Conservation (phyloP, 192 early-diverging fungal species). For the Allomyces macrogynus region DNA sequence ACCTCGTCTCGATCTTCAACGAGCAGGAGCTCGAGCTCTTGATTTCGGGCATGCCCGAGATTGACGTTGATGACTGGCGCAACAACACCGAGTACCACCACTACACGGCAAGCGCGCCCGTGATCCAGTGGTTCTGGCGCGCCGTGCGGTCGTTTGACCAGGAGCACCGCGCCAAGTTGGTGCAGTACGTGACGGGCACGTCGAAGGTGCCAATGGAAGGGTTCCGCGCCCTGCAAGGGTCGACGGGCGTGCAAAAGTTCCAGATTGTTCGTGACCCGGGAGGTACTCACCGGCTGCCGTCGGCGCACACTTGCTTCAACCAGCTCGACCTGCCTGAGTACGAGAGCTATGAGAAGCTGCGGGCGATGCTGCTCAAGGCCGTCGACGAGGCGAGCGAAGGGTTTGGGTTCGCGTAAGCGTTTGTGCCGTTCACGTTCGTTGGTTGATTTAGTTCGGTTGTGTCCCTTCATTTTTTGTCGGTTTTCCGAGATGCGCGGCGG, state of each 20-base stretch:
- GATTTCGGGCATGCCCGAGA: slow-evolving; percentile 94
- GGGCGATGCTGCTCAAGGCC: slow-evolving; percentile 59
- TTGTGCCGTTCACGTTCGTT: background rate
- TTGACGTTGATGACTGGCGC: slow-evolving; percentile 98
- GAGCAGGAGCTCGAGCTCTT: slow-evolving; percentile 96
- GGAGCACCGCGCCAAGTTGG: slow-evolving; percentile 89
- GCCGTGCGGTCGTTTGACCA: slow-evolving; percentile 91
- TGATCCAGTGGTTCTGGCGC: slow-evolving; percentile 98
- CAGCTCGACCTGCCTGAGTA: slow-evolving; percentile 91
- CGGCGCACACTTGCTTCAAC: slow-evolving; percentile 99
- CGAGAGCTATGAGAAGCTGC: slow-evolving; percentile 71
- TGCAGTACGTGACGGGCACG: slow-evolving; percentile 96
- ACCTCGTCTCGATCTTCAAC: slow-evolving; percentile 90
- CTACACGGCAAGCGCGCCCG: slow-evolving; percentile 62
- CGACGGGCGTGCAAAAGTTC: slow-evolving; percentile 89
- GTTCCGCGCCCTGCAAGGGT: slow-evolving; percentile 78
- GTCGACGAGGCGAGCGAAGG: slow-evolving; percentile 84
- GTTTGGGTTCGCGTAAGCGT: slow-evolving; percentile 56
- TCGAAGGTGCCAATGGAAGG: slow-evolving; percentile 93
- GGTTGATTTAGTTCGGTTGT: background rate
- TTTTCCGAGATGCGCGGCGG: background rate
- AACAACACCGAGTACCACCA: slow-evolving; percentile 95
- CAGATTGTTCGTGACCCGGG: slow-evolving; percentile 95
- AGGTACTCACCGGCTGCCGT: slow-evolving; percentile 66
- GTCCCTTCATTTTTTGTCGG: background rate